Conservation (phyloP, 768 basidiomycete species). For the Tylopilus cervinicoccineus region DNA sequence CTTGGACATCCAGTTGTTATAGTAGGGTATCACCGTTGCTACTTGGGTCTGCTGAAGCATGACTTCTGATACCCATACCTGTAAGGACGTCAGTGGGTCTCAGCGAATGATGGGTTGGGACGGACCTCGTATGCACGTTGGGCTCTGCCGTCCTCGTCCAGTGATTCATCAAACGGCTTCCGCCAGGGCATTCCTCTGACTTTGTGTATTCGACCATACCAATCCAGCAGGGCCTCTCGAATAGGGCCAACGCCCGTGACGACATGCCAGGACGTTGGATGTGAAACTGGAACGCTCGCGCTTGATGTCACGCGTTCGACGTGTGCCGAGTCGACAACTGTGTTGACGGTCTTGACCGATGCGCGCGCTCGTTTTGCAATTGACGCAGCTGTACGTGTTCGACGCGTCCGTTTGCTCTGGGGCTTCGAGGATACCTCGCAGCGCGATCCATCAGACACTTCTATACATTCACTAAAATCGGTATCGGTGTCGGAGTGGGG, state of each 20-base stretch:
- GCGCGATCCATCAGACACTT: constrained; percentile 23
- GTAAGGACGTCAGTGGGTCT: neutral
- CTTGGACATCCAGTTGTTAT: constrained; percentile 82
- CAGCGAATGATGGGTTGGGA: neutral
- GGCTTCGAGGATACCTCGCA: constrained; percentile 9
- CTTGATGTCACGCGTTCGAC: neutral
- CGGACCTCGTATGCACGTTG: constrained; percentile 91
- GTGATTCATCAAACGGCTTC: constrained; percentile 57
- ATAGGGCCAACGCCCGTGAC: constrained; percentile 39
- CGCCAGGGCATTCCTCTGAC: constrained; percentile 91
- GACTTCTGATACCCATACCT: constrained; percentile 91
- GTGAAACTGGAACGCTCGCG: constrained; percentile 17
- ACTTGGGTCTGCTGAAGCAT: constrained; percentile 99
- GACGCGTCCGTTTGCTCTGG: constrained; percentile 15
- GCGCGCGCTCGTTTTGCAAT: constrained; percentile 12
- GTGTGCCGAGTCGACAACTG: neutral
- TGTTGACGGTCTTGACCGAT: neutral
- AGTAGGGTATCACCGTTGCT: constrained; percentile 90
- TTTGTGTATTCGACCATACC: constrained; percentile 69
- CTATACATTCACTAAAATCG: constrained; percentile 11
- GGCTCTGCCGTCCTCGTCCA: constrained; percentile 55
- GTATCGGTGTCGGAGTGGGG: constrained; percentile 6
- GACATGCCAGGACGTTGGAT: constrained; percentile 47
- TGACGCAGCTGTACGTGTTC: constrained; percentile 11
- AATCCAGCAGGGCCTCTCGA: constrained; percentile 50